Conservation (phyloP, 2,329 filamentous ascomycete genomes). For the Coniochaeta prunicola region DNA sequence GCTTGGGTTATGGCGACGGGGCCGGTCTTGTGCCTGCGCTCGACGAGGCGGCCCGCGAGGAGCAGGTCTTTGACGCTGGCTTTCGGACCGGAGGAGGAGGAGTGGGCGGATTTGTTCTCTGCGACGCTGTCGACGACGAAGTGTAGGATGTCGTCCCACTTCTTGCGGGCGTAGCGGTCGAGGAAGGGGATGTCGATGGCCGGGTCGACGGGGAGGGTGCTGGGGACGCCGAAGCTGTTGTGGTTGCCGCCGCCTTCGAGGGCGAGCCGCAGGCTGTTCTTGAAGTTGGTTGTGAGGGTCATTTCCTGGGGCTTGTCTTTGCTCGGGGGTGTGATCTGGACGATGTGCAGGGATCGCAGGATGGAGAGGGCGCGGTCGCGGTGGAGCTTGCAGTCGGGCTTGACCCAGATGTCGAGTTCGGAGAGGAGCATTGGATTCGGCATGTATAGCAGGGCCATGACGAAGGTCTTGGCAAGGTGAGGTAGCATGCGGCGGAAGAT, state of each 20-base stretch:
- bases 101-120: slow-evolving; percentile 36
- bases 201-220: slow-evolving; percentile 52
- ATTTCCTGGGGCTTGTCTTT: slow-evolving; percentile 64
- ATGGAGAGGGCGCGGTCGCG: slow-evolving; percentile 79
- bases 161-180: slow-evolving; percentile 76
- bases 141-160: slow-evolving; percentile 95
- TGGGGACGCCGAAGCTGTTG: slow-evolving; percentile 86
- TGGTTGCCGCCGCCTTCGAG: slow-evolving; percentile 81
- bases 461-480: slow-evolving; percentile 84
- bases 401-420: slow-evolving; percentile 82
- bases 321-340: slow-evolving; percentile 55
- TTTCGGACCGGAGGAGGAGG: slow-evolving; percentile 48
- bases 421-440: slow-evolving; percentile 69
- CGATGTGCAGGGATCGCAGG: slow-evolving; percentile 79
- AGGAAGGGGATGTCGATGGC: slow-evolving; percentile 65
- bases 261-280: slow-evolving; percentile 73
- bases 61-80: slow-evolving; percentile 79
- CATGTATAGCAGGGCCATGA: slow-evolving; percentile 93
- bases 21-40: slow-evolving; percentile 34
- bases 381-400: slow-evolving; percentile 56
- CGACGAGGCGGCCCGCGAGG: slow-evolving; percentile 72
- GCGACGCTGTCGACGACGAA: slow-evolving; percentile 80
- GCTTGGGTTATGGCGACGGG: slow-evolving; percentile 66
- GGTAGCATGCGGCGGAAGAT: slow-evolving; percentile 97
- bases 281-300: slow-evolving; percentile 74